Conservation (phyloP, 2,329 filamentous ascomycete genomes). For the Monilinia aucupariae region DNA sequence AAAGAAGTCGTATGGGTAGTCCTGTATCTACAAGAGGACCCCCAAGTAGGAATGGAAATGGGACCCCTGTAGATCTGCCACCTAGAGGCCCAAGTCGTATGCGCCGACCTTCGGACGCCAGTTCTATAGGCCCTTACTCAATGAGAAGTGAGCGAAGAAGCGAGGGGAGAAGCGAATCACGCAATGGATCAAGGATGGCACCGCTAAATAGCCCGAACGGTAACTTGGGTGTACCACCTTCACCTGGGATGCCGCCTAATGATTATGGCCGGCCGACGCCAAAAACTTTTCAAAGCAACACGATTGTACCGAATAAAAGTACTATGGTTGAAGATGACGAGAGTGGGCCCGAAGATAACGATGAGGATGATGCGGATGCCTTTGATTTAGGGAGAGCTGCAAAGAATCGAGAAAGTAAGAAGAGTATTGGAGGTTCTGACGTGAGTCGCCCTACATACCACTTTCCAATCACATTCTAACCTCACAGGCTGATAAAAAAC, state of each 20-base stretch:
- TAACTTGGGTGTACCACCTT: conserved; percentile 50
- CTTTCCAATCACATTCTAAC: conserved; percentile 23
- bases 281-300: conserved; percentile 91
- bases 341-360: conserved; percentile 60
- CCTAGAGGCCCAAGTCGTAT: conserved; percentile 49
- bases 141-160: conserved; percentile 30
- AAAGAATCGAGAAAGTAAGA: conserved; percentile 37
- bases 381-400: conserved; percentile 51
- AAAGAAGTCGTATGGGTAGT: conserved; percentile 64
- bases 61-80: conserved; percentile 54
- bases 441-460: conserved; percentile 27
- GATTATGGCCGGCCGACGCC: conserved; percentile 72
- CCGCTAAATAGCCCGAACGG: conserved; percentile 37
- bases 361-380: conserved; percentile 72
- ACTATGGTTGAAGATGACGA: conserved; percentile 96
- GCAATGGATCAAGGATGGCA: conserved; percentile 35
- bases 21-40: conserved; percentile 58
- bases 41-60: conserved; percentile 50
- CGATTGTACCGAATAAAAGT: conserved; percentile 95
- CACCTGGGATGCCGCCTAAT: conserved; percentile 53
- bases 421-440: conserved; percentile 38
- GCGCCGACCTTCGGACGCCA: conserved; percentile 50
- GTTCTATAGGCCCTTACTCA: conserved; percentile 43
- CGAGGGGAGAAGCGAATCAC: conserved; percentile 26
- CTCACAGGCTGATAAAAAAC: conserved; percentile 58